Evolutionary conservation across 2,329 filamentous ascomycete species (phyloP).

Genomic region (Bretziella fagacearum): DNA sequence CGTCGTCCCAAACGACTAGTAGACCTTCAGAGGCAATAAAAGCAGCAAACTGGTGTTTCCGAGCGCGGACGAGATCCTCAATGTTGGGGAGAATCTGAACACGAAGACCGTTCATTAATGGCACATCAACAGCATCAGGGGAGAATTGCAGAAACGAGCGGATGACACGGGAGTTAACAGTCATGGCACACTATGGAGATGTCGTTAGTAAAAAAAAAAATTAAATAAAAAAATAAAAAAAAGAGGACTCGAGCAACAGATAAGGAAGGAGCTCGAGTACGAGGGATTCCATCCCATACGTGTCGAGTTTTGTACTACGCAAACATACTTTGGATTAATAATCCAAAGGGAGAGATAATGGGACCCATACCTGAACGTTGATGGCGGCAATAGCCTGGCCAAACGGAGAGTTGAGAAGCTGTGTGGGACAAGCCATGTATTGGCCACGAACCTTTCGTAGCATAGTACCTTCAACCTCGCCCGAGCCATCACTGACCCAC

Average conservation of each 20-base stretch:
- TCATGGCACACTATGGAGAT: constrained; percentile 51
- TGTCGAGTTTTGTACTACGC: no score
- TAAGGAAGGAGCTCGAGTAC: no score
- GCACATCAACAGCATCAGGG: constrained; percentile 56
- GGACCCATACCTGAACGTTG: constrained; percentile 48
- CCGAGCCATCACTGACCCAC: constrained; percentile 55
- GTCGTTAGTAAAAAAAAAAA: background rate
- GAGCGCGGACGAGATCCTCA: constrained; percentile 49
- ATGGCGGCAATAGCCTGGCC: constrained; percentile 48
- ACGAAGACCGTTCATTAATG: constrained; percentile 57
- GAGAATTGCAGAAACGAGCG: constrained; percentile 61
- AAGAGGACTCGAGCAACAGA: no score
- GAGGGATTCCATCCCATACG: no score
- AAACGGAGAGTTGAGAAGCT: constrained; percentile 44
- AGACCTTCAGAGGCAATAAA: constrained; percentile 57
- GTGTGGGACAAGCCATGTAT: constrained; percentile 57
- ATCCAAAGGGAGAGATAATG: background rate
- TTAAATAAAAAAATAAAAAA: background rate
- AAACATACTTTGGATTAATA: background rate
- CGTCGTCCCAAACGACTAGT: constrained; percentile 69
- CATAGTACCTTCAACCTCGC: constrained; percentile 54
- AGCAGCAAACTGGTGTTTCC: constrained; percentile 67
- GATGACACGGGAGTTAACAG: constrained; percentile 62
- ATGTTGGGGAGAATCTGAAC: constrained; percentile 60
- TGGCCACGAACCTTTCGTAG: constrained; percentile 49